These are phyloP conservation scores for Aureobasidium leucospermi DNA, from an alignment of 2,329 filamentous ascomycete species.

Conservation along the genomic window DNA sequence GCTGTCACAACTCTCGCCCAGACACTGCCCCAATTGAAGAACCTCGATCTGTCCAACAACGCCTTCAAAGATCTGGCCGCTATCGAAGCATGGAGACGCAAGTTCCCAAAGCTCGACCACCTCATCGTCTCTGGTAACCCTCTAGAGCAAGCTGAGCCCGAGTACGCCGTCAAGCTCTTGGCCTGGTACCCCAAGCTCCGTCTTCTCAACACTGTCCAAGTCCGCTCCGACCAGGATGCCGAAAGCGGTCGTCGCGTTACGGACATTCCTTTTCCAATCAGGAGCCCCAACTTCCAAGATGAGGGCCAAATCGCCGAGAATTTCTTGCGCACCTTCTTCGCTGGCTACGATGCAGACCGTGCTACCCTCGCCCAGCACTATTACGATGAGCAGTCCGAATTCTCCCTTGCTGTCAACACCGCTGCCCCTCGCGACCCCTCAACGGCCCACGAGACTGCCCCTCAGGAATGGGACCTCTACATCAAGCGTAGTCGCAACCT, in stretches of 20 bases:
- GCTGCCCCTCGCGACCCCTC: conserved; percentile 43
- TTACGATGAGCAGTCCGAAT: conserved; percentile 69
- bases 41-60: conserved; percentile 84
- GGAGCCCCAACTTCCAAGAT: conserved; percentile 64
- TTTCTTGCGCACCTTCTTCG: conserved; percentile 69
- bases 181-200: conserved; percentile 78
- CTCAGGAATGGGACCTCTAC: conserved; percentile 64
- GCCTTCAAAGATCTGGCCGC: conserved; percentile 61
- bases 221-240: conserved; percentile 66
- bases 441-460: conserved; percentile 28
- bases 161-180: conserved; percentile 61
- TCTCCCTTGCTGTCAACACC: conserved; percentile 68
- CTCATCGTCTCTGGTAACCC: conserved; percentile 74
- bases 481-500: conserved; percentile 74
- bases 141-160: conserved; percentile 42
- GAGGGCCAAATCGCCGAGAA: conserved; percentile 65
- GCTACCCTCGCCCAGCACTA: conserved; percentile 54
- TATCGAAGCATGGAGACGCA: conserved; percentile 69
- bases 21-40: conserved; percentile 77
- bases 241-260: conserved; percentile 46
- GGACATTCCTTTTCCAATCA: conserved; percentile 55
- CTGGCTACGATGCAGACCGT: conserved; percentile 66
- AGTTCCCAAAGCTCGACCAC: conserved; percentile 72
- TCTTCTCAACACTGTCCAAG: conserved; percentile 65
- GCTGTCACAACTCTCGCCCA: conserved; percentile 68